phyloP scores from a whole-genome alignment of 129 eudicot genomes.

The Chrysanthemum seticuspe region DNA sequence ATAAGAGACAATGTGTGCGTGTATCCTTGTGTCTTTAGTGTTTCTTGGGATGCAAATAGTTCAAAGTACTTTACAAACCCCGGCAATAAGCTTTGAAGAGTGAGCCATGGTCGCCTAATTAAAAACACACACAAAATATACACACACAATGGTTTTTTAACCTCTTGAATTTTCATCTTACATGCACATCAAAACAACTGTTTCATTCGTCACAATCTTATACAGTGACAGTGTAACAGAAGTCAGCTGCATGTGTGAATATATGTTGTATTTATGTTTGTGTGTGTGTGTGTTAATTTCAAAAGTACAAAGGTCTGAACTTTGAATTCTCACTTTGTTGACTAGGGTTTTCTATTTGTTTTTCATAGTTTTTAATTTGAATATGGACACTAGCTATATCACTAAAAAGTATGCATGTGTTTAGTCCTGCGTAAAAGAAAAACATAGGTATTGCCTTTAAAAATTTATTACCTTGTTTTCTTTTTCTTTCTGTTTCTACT shows the following conservation, averaged over 20 bases:
- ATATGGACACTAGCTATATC: not conserved
- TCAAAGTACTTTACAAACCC: conserved; percentile 22
- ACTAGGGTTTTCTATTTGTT: conserved; percentile 11
- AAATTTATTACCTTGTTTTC: too few relatives aligned
- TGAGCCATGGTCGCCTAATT: conserved; percentile 57
- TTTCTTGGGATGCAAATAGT: conserved; percentile 55
- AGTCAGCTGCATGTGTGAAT: conserved; percentile 24
- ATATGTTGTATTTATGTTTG: not conserved
- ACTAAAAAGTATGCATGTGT: too few relatives aligned
- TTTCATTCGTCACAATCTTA: conserved; percentile 30
- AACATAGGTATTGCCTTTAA: too few relatives aligned
- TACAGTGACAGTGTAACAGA: conserved; percentile 28
- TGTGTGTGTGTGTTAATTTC: conserved; percentile 6
- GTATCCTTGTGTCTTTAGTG: conserved; percentile 25
- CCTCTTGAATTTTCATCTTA: conserved; percentile 6
- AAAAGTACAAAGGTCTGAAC: conserved; percentile 20
- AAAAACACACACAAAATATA: conserved; percentile 10
- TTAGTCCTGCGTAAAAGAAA: too few relatives aligned
- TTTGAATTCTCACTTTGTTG: conserved; percentile 12
- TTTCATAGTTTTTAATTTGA: not conserved
- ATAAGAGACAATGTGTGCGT: conserved; percentile 29
- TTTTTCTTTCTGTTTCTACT: too few relatives aligned
- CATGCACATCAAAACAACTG: conserved; percentile 27
- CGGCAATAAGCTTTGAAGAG: conserved; percentile 70
- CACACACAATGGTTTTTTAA: not conserved